phyloP scores from a whole-genome alignment of 768 basidiomycete species.

The Sarcomyxa edulis region DNA sequence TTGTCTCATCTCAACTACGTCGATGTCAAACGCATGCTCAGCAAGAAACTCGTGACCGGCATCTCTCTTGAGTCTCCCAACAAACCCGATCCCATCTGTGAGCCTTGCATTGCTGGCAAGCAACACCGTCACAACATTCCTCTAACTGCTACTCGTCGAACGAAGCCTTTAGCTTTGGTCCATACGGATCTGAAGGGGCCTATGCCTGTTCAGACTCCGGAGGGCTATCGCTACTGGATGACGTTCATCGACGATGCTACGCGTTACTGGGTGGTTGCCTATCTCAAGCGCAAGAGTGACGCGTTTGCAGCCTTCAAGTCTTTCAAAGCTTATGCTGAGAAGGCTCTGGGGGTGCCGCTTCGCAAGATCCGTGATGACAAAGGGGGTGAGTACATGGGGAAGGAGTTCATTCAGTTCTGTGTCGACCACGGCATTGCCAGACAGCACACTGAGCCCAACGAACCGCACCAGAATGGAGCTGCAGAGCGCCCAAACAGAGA shows the following conservation, averaged over 20 bases:
- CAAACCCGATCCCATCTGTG: conserved; percentile 23
- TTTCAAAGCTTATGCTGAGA: conserved; percentile 29
- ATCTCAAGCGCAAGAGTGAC: conserved; percentile 16
- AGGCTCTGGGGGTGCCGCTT: conserved; percentile 17
- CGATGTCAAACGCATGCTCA: conserved; percentile 10
- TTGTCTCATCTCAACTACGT: conserved; percentile 20
- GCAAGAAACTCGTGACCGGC: conserved; percentile 16
- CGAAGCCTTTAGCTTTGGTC: conserved; percentile 5
- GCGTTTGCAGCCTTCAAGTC: conserved; percentile 20
- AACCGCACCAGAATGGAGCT: conserved; percentile 38
- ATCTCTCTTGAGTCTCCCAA: conserved; percentile 13
- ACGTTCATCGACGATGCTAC: conserved; percentile 12
- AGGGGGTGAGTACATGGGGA: conserved; percentile 28
- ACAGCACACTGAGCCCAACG: conserved; percentile 16
- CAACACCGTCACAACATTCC: conserved; percentile 11
- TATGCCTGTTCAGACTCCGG: conserved; percentile 7
- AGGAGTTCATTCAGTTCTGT: conserved; percentile 15
- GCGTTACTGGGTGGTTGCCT: conserved; percentile 7
- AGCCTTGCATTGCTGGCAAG: conserved; percentile 26
- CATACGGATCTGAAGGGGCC: conserved; percentile 19
- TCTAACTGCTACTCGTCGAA: conserved; percentile 1
- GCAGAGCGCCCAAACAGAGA: conserved; percentile 33
- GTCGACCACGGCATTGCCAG: conserved; percentile 17
- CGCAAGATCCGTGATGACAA: conserved; percentile 24
- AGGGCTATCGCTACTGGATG: conserved; percentile 12